Percentiles rank a stretch among this genome's conserved stretches.
These are phyloP conservation scores for Kwoniella heveanensis DNA, from an alignment of 768 basidiomycete species.

Conservation along the genomic window DNA sequence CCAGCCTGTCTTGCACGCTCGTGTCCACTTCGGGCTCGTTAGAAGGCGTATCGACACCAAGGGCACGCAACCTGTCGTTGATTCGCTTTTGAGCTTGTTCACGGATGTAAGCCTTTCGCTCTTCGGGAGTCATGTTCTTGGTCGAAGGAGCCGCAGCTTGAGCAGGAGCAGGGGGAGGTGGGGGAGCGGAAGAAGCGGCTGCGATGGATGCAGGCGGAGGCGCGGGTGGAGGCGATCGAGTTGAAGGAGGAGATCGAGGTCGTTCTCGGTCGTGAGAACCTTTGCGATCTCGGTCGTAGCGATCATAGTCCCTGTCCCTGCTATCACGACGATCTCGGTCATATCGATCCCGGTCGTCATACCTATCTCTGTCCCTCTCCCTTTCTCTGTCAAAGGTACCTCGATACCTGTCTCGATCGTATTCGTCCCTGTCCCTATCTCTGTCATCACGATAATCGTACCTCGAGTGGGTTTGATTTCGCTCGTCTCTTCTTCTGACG, in stretches of 20 bases:
- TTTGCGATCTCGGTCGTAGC: slow-evolving; percentile 57
- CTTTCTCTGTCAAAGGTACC: slow-evolving; percentile 40
- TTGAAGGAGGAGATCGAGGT: slow-evolving; percentile 47
- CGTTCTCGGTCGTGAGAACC: slow-evolving; percentile 59
- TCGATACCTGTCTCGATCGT: slow-evolving; percentile 26
- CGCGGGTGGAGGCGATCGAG: slow-evolving; percentile 60
- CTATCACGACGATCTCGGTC: slow-evolving; percentile 53
- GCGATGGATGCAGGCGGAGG: slow-evolving; percentile 42
- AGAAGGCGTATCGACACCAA: slow-evolving; percentile 66
- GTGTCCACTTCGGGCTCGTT: slow-evolving; percentile 64
- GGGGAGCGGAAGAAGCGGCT: slow-evolving; percentile 59
- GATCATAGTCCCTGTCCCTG: slow-evolving; percentile 57
- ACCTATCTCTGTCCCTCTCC: slow-evolving; percentile 32
- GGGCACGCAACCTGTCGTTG: slow-evolving; percentile 77
- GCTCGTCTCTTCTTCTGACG: slow-evolving; percentile 73
- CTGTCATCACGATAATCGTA: slow-evolving; percentile 53
- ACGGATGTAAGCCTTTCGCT: slow-evolving; percentile 74
- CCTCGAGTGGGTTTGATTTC: slow-evolving; percentile 68
- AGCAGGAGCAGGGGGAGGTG: slow-evolving; percentile 62
- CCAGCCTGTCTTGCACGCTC: slow-evolving; percentile 79
- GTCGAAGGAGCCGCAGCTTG: slow-evolving; percentile 57
- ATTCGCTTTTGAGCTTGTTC: slow-evolving; percentile 80
- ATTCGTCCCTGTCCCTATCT: slow-evolving; percentile 58
- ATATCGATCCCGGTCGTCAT: slow-evolving; percentile 58
- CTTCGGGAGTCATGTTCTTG: slow-evolving; percentile 82